Evolutionary conservation across 805 yeast genomes (phyloP), one percentile per base, ranked within the genome.

Genomic region (Scheffersomyces amazonensis): DNA sequence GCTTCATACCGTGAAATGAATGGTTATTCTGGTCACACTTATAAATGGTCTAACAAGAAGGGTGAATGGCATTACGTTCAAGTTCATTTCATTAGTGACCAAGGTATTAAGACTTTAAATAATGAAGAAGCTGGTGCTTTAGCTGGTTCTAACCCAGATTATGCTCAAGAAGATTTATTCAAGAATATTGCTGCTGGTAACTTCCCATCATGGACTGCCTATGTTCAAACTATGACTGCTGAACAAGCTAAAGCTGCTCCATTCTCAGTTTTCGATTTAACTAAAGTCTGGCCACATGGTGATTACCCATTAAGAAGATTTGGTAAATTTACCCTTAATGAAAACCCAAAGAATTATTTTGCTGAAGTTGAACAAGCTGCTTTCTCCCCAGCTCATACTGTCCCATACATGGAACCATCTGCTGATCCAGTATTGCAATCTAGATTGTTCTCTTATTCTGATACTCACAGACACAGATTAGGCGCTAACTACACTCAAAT

Each of bases 211-310:
- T 88, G 96, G 96, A 86, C 90, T 25, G 79, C 78, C 45, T 87
- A 83, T 64, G 66, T 88, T 37, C 96, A 88, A 71, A 76, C 87
- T 32, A 88, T 88, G 96, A 84, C 95, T 24, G 77, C 78, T 44
- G 86, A 80, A 51, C 81, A 88, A 64, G 88, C 95, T 43, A 75
- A 82, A 62, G 64, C 78, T 43, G 76, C 77, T 35, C 83, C 83
- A 57, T 87, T 84, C 66, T 83, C 91, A 5, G 90, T 89, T 32
- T 87, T 86, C 58, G 96, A 88, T 65, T 73, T 88, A 62, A 88
- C 96, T 47, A 89, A 89, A 71, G 84, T 86, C 39, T 88, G 96
- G 96, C 88, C 96, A 24, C 95, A 88, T 58, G 69, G 67, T 51
- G 82, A 87, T 40, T 88, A 80, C 74, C 96, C 96, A 56, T 65